phyloP scores from a whole-genome alignment of 805 yeast species.

The Yarrowia keelungensis region DNA sequence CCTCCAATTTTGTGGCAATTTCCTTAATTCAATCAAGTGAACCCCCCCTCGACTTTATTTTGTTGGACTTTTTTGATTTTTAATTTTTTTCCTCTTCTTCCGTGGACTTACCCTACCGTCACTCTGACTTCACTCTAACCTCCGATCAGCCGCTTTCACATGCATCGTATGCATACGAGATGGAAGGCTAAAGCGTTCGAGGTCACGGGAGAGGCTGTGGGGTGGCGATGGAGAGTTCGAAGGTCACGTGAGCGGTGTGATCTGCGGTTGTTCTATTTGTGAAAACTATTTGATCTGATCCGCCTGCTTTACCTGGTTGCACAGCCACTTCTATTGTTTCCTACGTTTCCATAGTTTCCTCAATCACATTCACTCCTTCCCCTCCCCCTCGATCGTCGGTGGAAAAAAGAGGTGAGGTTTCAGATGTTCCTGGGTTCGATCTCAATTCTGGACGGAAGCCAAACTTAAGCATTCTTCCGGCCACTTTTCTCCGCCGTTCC shows the following conservation, averaged over 20 bases:
- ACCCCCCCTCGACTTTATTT: too few relatives aligned
- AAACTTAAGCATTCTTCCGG: constrained; percentile 3
- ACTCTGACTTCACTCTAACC: neutral
- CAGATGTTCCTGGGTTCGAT: neutral
- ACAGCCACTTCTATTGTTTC: too few relatives aligned
- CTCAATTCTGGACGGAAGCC: neutral
- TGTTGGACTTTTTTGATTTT: neutral
- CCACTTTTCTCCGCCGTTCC: neutral
- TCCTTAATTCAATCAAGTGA: too few relatives aligned
- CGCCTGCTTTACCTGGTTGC: too few relatives aligned
- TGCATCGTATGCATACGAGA: constrained; percentile 31
- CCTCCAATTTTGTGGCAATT: too few relatives aligned
- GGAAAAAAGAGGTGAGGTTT: neutral
- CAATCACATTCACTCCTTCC: neutral
- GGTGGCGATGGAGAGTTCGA: neutral
- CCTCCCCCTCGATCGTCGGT: constrained; percentile 2
- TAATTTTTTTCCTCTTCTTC: neutral
- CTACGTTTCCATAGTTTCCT: too few relatives aligned
- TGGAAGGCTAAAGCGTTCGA: constrained; percentile 29
- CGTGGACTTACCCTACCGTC: too few relatives aligned
- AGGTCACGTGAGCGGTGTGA: neutral
- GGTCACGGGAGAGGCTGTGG: constrained; percentile 7
- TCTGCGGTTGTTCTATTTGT: too few relatives aligned
- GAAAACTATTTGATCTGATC: too few relatives aligned
- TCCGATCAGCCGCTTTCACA: constrained; percentile 32